Conservation (phyloP, 2,329 filamentous ascomycete species). For the Diplocarpon rosae region DNA sequence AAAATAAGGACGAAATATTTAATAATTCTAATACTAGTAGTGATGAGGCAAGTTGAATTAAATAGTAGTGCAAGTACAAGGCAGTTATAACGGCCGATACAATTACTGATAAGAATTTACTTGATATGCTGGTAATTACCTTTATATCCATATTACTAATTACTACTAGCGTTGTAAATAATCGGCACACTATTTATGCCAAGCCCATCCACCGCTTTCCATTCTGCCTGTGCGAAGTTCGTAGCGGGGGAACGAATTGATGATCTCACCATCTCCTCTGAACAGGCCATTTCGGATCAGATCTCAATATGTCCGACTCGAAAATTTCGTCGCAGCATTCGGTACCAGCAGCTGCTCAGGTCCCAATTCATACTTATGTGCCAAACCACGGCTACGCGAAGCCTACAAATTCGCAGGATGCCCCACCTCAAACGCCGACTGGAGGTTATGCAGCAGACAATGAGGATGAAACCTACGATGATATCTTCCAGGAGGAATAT, state of each 20-base stretch:
- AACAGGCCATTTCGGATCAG: neutral
- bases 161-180: too few species aligned
- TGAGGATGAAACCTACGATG: slow-evolving; percentile 34
- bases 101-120: too few species aligned
- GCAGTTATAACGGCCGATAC: too few species aligned
- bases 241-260: neutral
- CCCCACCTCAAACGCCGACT: slow-evolving; percentile 26
- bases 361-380: slow-evolving; percentile 36
- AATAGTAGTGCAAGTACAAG: too few species aligned
- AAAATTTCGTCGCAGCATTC: slow-evolving; percentile 10
- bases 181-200: too few species aligned
- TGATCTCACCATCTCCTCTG: neutral
- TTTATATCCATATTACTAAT: too few species aligned
- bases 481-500: slow-evolving; percentile 47
- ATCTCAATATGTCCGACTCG: slow-evolving; percentile 14
- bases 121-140: too few species aligned
- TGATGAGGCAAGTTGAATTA: too few species aligned
- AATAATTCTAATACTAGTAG: too few species aligned
- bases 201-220: too few species aligned
- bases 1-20: too few species aligned
- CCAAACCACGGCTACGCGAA: slow-evolving; percentile 38
- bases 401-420: slow-evolving; percentile 26
- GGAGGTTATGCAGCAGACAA: slow-evolving; percentile 28
- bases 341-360: slow-evolving; percentile 32
- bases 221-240: neutral